Evolutionary conservation across 2,329 filamentous ascomycete species (phyloP).

Genomic region (Cucurbitaria berberidis): DNA sequence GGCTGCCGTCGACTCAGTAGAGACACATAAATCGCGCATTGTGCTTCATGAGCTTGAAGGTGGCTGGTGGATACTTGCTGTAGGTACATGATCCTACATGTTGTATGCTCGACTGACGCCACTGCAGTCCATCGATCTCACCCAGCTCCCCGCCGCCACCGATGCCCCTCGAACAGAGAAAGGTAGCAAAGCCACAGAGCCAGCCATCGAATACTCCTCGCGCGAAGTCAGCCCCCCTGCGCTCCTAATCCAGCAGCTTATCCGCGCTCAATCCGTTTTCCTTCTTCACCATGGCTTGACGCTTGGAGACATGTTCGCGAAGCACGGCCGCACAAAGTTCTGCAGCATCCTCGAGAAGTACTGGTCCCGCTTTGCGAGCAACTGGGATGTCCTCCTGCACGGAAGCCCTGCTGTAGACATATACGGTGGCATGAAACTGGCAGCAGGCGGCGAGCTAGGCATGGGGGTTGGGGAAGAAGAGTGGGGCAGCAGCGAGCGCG

Average conservation of each 20-base stretch:
- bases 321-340: conserved; percentile 71
- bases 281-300: conserved; percentile 84
- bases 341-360: conserved; percentile 75
- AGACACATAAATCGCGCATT: conserved; percentile 87
- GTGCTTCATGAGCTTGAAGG: conserved; percentile 85
- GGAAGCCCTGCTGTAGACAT: conserved; percentile 84
- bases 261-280: conserved; percentile 83
- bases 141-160: conserved; percentile 65
- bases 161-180: conserved; percentile 40
- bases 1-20: conserved; percentile 78
- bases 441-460: conserved; percentile 87
- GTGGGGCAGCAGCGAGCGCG: conserved; percentile 88
- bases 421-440: conserved; percentile 84
- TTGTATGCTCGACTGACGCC: conserved; percentile 1
- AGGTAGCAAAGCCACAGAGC: conserved; percentile 32
- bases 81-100: conserved; percentile 53
- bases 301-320: conserved; percentile 71
- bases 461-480: conserved; percentile 96
- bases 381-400: conserved; percentile 88
- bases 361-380: conserved; percentile 72
- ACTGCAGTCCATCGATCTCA: conserved; percentile 77
- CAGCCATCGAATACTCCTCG: conserved; percentile 78
- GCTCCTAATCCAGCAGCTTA: conserved; percentile 78
- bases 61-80: conserved; percentile 95
- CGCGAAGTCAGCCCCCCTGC: conserved; percentile 85